Base-by-base conservation (phyloP, 1,284 basidiomycete genomes). In the Flammula alnicola region DNA sequence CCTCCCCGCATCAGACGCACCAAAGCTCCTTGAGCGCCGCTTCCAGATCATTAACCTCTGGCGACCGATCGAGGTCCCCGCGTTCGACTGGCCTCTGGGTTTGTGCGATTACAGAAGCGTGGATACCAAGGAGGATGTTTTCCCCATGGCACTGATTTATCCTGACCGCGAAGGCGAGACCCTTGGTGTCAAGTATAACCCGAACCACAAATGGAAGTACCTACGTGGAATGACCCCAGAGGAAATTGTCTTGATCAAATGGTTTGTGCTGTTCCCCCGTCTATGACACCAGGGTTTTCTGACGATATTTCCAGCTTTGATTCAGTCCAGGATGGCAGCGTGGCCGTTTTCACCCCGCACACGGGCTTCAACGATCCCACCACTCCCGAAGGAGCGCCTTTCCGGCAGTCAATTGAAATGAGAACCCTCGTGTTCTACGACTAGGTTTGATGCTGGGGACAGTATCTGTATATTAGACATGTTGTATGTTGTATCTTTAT, bases 31-130 rank as follows among this genome's bases (percentile, higher is more conserved):
- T 19, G 63, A 75, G 53, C 68, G 70, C n/a, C 80, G 85, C 27
- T 82, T 79, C 68, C 84, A 88, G 62, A 81, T 88, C 45, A 80
- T 89, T 68, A 89, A 88, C 68, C 75, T 88, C 49, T 89, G 86
- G 86, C 69, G 84, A 6, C 85, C 86, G 1, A 82, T 88, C 51
- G 56, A 65, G 5, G 67, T 77, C 51, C 62, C 78, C 3, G 80
- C 83, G 7, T 63, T 69, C 29, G 84, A 87, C 59, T 76, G 71
- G 68, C 86, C 86, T 1, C 73, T 88, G 32, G 80, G 79, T 1
- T 68, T 87, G 4, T 85, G 83, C 57, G 86, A 89, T 58, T 83
- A 68, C 57, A 65, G 79, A 20, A 78, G 72, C 27, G 75, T 88
- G n/a, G 71, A 80, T 54, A 42, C 58, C 3, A 59, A 73, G 52